Percentiles rank a stretch among this genome's conserved stretches.
phyloP scores from a whole-genome alignment of 495 filamentous ascomycete species.

The Xylaria cubensis region DNA sequence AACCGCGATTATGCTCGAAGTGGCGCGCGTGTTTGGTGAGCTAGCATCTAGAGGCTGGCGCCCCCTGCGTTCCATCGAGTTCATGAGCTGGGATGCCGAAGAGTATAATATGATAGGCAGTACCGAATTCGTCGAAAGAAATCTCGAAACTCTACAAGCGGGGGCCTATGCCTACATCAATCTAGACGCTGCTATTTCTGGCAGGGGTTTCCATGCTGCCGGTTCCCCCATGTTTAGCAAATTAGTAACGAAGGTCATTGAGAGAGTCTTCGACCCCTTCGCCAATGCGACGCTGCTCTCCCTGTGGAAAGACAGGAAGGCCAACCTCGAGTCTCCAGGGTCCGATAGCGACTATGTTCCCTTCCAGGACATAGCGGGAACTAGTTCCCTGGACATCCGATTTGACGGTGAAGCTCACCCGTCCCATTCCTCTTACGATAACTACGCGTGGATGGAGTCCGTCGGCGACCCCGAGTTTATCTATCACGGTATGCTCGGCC shows the following conservation, averaged over 20 bases:
- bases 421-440: conserved; percentile 87
- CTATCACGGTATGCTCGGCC: conserved; percentile 79
- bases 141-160: conserved; percentile 74
- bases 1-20: conserved; percentile 88
- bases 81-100: conserved; percentile 92
- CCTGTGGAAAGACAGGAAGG: conserved; percentile 73
- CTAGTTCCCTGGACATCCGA: conserved; percentile 83
- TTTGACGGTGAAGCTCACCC: conserved; percentile 78
- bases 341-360: conserved; percentile 88
- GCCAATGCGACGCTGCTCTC: conserved; percentile 75
- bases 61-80: conserved; percentile 90
- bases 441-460: conserved; percentile 81
- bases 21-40: conserved; percentile 81
- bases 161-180: conserved; percentile 89
- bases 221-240: conserved; percentile 80
- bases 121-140: conserved; percentile 94
- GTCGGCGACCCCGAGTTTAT: conserved; percentile 81
- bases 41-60: conserved; percentile 80
- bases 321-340: conserved; percentile 72
- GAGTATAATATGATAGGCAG: conserved; percentile 95
- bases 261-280: conserved; percentile 73
- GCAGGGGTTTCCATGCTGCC: conserved; percentile 73
- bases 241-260: conserved; percentile 72
- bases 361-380: conserved; percentile 94
- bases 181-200: conserved; percentile 83